These are phyloP conservation scores for Colletotrichum sp. DNA, from an alignment of 2,329 filamentous ascomycete species.

Conservation along the genomic window DNA sequence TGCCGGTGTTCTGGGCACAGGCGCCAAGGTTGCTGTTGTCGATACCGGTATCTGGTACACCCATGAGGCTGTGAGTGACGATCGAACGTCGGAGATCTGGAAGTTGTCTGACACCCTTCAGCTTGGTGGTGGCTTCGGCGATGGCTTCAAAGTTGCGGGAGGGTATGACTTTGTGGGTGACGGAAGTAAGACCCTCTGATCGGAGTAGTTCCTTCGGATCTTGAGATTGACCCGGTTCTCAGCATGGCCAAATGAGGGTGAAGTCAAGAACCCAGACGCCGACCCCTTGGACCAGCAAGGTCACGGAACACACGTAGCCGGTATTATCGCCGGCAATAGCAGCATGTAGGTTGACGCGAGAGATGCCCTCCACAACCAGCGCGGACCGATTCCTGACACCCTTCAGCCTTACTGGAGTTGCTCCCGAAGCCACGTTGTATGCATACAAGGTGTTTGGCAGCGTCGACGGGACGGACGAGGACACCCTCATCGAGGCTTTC, in stretches of 20 bases:
- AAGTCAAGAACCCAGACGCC: slow-evolving; percentile 33
- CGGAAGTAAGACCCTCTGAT: slow-evolving; percentile 13
- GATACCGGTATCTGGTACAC: slow-evolving; percentile 14
- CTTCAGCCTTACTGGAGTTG: slow-evolving; percentile 5
- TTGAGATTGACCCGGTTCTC: not conserved
- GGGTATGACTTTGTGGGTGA: slow-evolving; percentile 15
- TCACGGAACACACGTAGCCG: slow-evolving; percentile 41
- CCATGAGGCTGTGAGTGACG: slow-evolving; percentile 6
- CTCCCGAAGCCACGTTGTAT: slow-evolving; percentile 13
- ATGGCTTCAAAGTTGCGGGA: slow-evolving; percentile 14
- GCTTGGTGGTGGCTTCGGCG: slow-evolving; percentile 12
- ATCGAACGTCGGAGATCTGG: not conserved
- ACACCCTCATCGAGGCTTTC: slow-evolving; percentile 19
- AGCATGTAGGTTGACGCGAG: not conserved
- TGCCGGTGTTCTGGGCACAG: slow-evolving; percentile 29
- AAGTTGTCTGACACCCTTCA: not conserved
- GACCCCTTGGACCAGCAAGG: slow-evolving; percentile 38
- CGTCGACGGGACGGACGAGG: slow-evolving; percentile 16
- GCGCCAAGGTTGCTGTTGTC: slow-evolving; percentile 8
- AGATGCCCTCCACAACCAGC: not conserved
- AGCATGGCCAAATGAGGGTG: slow-evolving; percentile 22
- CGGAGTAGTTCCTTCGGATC: slow-evolving; percentile 5
- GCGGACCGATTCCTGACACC: not conserved
- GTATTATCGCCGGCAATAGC: slow-evolving; percentile 28
- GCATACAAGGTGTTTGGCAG: slow-evolving; percentile 15